Base-by-base conservation (phyloP, 805 yeast genomes). In the Candida cerambycidarum region DNA sequence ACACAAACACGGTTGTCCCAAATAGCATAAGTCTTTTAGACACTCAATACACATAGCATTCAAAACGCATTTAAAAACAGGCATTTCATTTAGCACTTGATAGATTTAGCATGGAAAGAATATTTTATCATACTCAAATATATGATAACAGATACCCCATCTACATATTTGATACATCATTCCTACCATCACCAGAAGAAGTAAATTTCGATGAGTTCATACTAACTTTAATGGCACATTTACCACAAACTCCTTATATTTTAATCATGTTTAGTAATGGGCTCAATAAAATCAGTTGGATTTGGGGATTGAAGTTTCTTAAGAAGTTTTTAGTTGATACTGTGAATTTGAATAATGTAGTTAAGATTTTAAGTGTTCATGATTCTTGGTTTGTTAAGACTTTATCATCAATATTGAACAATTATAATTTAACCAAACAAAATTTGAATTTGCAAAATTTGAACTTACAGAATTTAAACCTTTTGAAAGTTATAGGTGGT, bases 311-410 rank as follows among this genome's bases (percentile, higher is more conserved):
- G 38, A 72, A 71, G 53, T 71, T 78, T 36, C 57, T 78, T 34
- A 74, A 71, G 47, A 63, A 78, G 48, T 72, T 92, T 19, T 80
- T 92, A 1, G 38, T 46, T 16, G 53, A 62, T n/a, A 71, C 70
- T 4, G 76, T 79, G 46, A 74, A 76, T 40, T 70, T 76, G 31
- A 51, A 55, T 21, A 65, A 65, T 42, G 62, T 92, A 33, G 65
- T 67, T 39, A 83, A 80, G 54, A 69, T 89, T 2, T 85, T 83
- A 49, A 76, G 90, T 23, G 95, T 92, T 2, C 97, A 92, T 62
- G 97, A 90, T 52, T 83, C 85, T 36, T 89, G 97, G 93, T 78
- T 90, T 63, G 78, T 88, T 19, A 79, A 89, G 53, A 83, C 95
- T 0, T 75, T 88, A 28, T 77, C 85, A 12, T 89, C 85, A 41